Evolutionary conservation across 306 rosid genomes (phyloP), one percentile per base, ranked within the genome.

Genomic region (Medicago ruthenica): DNA sequence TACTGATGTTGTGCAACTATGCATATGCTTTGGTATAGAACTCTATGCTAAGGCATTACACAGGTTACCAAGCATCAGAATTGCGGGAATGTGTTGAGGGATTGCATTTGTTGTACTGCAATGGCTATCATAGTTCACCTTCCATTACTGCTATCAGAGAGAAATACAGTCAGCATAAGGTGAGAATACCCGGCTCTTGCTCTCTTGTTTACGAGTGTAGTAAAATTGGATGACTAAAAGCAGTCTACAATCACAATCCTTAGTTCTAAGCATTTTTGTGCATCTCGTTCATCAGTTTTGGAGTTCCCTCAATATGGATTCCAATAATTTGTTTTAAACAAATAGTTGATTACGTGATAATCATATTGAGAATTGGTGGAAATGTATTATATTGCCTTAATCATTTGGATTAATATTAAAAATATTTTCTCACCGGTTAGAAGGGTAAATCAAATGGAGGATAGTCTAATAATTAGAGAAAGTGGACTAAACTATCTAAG

Each of bases 121-220:
- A 61, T 51, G 83, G 88, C 76, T 22, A 74, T 54, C 44, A 80
- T 40, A 51, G 76, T 72, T 85, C 85, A 36, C 85, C 86, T 21
- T 92, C 97, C 73, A 7, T 42, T 42, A 67, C 40, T 67, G 39
- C 72, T 67, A 71, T 87, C 61, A 76, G 86, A 76, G 88, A 84
- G 83, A 91, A 89, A 85, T 91, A 91, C 80, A 81, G 90, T 82
- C 89, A 91, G 22, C 94, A 91, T 79, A 86, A 84, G 89, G 90
- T 89, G 71, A 72, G 77, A 69, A 62, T 60, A 36, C 21, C 80
- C 47, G 12, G 0, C 8, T 60, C 59, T 71, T 60, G 57, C 66
- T 58, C 22, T 40, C 37, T 65, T 6, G 31, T 15, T 44, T 36
- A 42, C 71, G 1, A 18, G 70, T 47, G n/a, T 47, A 14, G 20